Evolutionary conservation across 2,329 filamentous ascomycete species (phyloP).

Genomic region (Canariomyces notabilis): DNA sequence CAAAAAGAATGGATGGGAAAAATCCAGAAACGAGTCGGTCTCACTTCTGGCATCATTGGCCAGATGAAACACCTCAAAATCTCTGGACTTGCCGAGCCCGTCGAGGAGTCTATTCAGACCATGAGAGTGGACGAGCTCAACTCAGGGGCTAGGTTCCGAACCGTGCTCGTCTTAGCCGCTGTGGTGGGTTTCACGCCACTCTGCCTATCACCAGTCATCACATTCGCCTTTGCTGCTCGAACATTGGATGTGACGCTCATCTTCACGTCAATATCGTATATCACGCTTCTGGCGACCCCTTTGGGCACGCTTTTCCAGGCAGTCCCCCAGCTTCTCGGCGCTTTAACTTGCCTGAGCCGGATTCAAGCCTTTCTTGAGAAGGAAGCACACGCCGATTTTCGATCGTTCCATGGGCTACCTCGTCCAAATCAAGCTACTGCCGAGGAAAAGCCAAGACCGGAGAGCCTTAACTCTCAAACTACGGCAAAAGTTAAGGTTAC

Average conservation of each 20-base stretch:
- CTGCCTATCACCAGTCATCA: conserved; percentile 33
- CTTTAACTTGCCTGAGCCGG: conserved; percentile 21
- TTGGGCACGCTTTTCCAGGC: conserved; percentile 19
- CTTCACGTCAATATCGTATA: conserved; percentile 22
- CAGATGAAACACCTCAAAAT: conserved; percentile 45
- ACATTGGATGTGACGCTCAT: conserved; percentile 17
- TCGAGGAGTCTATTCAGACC: conserved; percentile 25
- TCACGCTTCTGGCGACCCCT: conserved; percentile 19
- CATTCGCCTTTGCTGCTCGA: conserved; percentile 24
- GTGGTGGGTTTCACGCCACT: conserved; percentile 33
- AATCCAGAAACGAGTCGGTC: conserved; percentile 39
- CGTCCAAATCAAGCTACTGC: not conserved
- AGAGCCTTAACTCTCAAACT: not conserved
- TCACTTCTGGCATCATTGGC: conserved; percentile 37
- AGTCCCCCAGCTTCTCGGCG: conserved; percentile 17
- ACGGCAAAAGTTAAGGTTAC: conserved; percentile 11
- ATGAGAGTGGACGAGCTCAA: conserved; percentile 29
- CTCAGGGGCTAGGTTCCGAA: conserved; percentile 28
- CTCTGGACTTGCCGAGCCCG: conserved; percentile 30
- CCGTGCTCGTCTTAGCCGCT: conserved; percentile 26
- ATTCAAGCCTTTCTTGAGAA: conserved; percentile 29
- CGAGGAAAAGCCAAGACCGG: not conserved
- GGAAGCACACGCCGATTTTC: conserved; percentile 27
- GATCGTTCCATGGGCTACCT: conserved; percentile 12
- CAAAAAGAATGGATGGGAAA: conserved; percentile 38